Evolutionary conservation across 768 basidiomycete genomes (phyloP).

Genomic region (Arthromyces matolae): DNA sequence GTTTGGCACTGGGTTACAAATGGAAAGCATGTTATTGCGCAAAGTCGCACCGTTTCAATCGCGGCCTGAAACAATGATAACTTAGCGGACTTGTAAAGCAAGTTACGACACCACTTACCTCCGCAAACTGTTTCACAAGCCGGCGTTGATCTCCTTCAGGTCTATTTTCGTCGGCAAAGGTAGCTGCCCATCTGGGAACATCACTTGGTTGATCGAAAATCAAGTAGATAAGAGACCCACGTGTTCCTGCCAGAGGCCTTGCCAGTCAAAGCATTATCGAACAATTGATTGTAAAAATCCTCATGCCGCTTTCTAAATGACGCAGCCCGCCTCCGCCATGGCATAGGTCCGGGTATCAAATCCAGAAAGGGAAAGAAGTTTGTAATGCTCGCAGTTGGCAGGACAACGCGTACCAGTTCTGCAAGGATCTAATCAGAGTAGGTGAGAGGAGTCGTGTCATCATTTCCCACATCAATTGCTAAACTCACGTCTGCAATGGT

Average conservation of each 20-base stretch:
- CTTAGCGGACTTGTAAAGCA: not conserved
- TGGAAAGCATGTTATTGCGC: not conserved
- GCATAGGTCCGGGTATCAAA: conserved; percentile 1
- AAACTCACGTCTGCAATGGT: no score
- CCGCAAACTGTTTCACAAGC: conserved; percentile 1
- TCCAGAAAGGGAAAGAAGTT: conserved; percentile 4
- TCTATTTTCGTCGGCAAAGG: conserved; percentile 1
- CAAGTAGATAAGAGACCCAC: not conserved
- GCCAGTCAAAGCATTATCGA: not conserved
- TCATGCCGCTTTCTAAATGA: not conserved
- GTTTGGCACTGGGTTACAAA: not conserved
- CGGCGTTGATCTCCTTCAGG: conserved; percentile 4
- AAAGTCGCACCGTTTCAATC: no score
- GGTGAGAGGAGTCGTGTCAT: no score
- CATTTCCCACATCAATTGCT: no score
- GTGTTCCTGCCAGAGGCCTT: conserved; percentile 3
- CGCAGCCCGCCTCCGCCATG: not conserved
- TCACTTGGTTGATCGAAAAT: not conserved
- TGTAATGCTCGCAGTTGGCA: no score
- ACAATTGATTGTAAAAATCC: not conserved
- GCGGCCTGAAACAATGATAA: not conserved
- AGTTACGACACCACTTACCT: not conserved
- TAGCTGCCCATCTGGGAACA: conserved; percentile 1
- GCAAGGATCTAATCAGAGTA: no score
- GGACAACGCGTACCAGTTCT: no score